Percentiles rank a stretch among this genome's conserved stretches.
phyloP scores from a whole-genome alignment of 2,329 filamentous ascomycete species.

The Periconia sp. region DNA sequence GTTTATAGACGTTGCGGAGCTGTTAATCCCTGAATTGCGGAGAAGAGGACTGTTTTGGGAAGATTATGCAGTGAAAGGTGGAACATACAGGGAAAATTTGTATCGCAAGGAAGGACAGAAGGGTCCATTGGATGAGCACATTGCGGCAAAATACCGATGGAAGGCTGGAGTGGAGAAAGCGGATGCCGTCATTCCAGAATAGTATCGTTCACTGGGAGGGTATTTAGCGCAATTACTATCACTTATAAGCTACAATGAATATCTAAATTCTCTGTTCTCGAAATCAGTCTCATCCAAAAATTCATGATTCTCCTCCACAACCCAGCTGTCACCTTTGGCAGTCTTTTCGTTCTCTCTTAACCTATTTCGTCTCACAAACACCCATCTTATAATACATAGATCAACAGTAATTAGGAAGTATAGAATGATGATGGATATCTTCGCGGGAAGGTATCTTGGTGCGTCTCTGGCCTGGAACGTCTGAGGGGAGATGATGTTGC shows the following conservation, averaged over 20 bases:
- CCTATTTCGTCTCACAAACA: conserved; percentile 22
- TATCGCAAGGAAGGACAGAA: conserved; percentile 55
- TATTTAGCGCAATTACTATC: too few species aligned
- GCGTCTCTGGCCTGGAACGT: conserved; percentile 46
- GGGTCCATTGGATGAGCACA: conserved; percentile 56
- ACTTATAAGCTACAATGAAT: conserved; percentile 23
- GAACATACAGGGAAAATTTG: conserved; percentile 66
- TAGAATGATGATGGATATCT: conserved; percentile 50
- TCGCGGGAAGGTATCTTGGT: conserved; percentile 46
- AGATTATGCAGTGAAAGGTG: conserved; percentile 58
- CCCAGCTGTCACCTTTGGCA: conserved; percentile 14
- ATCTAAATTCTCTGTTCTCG: conserved; percentile 26
- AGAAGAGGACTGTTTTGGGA: conserved; percentile 62
- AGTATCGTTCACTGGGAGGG: too few species aligned
- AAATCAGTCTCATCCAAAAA: conserved; percentile 25
- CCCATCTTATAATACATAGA: conserved; percentile 24
- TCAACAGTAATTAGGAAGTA: conserved; percentile 41
- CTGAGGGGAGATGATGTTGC: conserved; percentile 52
- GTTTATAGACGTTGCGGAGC: conserved; percentile 69
- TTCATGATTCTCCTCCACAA: conserved; percentile 22
- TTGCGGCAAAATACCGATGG: conserved; percentile 52
- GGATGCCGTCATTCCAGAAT: conserved; percentile 5
- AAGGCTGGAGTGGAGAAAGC: conserved; percentile 14
- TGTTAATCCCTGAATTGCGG: conserved; percentile 66
- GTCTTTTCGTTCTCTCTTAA: conserved; percentile 17